phyloP scores from a whole-genome alignment of 495 filamentous ascomycete genomes.

The Annulohypoxylon nitens region DNA sequence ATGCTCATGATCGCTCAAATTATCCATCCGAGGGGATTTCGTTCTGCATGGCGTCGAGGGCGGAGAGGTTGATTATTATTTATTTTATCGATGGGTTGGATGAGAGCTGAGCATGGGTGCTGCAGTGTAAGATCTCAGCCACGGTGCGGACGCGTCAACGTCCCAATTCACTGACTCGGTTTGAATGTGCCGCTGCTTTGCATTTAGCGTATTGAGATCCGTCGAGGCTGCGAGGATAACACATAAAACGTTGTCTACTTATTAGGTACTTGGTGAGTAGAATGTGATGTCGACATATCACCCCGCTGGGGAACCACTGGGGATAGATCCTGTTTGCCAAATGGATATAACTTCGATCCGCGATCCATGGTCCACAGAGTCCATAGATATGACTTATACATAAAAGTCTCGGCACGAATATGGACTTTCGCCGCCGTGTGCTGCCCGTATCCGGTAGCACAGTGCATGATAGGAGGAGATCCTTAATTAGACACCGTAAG shows the following conservation, averaged over 20 bases:
- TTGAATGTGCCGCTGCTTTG: constrained; percentile 24
- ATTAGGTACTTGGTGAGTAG: background rate
- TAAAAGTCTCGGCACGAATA: constrained; percentile 27
- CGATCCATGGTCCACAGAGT: background rate
- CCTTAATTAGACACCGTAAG: constrained; percentile 28
- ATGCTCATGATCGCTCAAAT: background rate
- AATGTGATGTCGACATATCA: background rate
- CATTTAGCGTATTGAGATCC: constrained; percentile 16
- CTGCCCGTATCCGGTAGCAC: constrained; percentile 11
- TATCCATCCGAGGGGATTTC: constrained; percentile 23
- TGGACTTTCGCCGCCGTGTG: constrained; percentile 26
- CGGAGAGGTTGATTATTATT: background rate
- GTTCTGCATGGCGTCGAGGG: constrained; percentile 16
- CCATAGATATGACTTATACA: constrained; percentile 3
- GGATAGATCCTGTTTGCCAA: constrained; percentile 3
- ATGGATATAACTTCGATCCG: constrained; percentile 16
- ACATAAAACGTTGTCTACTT: constrained; percentile 2
- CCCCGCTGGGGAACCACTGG: background rate
- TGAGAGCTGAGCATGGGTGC: constrained; percentile 24
- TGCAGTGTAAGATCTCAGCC: constrained; percentile 44
- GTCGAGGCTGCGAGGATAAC: background rate
- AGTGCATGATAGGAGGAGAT: constrained; percentile 10
- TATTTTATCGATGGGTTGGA: constrained; percentile 13
- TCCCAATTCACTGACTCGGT: background rate
- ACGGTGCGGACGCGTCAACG: constrained; percentile 34